Conservation (phyloP, 2,329 filamentous ascomycete genomes). For the Passalora sequoiae region DNA sequence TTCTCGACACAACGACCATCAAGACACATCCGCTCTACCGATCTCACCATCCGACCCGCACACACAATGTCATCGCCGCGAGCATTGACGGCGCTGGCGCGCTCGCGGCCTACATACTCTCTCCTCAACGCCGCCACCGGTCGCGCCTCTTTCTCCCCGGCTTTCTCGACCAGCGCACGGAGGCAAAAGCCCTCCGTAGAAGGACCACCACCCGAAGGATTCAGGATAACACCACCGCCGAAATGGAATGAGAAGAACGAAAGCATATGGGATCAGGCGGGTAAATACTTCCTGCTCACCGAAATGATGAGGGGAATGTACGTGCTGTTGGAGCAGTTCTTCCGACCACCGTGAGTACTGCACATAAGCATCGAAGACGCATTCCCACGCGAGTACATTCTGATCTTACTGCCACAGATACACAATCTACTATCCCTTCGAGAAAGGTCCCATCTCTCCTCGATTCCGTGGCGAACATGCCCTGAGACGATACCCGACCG, state of each 20-base stretch:
- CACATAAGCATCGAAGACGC: slow-evolving; percentile 13
- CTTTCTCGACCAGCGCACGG: slow-evolving; percentile 61
- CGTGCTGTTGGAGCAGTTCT: slow-evolving; percentile 94
- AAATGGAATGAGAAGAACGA: slow-evolving; percentile 79
- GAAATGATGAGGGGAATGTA: slow-evolving; percentile 99
- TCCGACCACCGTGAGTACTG: slow-evolving; percentile 83
- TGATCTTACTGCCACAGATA: slow-evolving; percentile 56
- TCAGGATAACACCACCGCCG: slow-evolving; percentile 68
- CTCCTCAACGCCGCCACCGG: slow-evolving; percentile 36
- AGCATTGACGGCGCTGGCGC: slow-evolving; percentile 45
- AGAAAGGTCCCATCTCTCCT: slow-evolving; percentile 97
- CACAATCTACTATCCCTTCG: slow-evolving; percentile 97
- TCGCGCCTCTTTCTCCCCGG: slow-evolving; percentile 42
- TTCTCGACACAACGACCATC: slow-evolving; percentile 1
- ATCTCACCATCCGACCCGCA: slow-evolving; percentile 14
- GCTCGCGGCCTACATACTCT: slow-evolving; percentile 39
- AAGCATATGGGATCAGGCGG: slow-evolving; percentile 72
- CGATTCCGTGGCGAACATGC: slow-evolving; percentile 98
- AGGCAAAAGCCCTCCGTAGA: slow-evolving; percentile 57
- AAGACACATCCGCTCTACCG: not conserved
- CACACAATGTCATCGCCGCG: slow-evolving; percentile 45
- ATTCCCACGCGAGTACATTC: not conserved
- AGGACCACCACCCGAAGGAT: slow-evolving; percentile 73
- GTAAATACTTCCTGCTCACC: slow-evolving; percentile 89
- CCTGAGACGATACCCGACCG: slow-evolving; percentile 89